Evolutionary conservation across 1,139 yeast species (phyloP), one percentile per base, ranked within the genome.

Genomic region (Saccharomyces pastorianus): DNA sequence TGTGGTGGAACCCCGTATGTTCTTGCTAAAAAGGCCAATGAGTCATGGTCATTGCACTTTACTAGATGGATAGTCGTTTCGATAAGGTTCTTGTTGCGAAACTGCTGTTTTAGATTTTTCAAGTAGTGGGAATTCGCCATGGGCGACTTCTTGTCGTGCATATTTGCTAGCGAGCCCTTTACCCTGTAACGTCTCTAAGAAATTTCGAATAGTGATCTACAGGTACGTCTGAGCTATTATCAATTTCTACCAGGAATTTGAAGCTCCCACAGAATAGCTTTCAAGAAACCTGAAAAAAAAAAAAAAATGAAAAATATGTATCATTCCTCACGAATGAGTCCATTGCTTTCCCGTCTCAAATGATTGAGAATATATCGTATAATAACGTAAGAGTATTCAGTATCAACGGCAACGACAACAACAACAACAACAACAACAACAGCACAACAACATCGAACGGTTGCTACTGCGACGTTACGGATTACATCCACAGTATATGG

Each of bases 1-100:
- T 83, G 80, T 0, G 96, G 95, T 1, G 97, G 97, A 27, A 90
- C 75, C 2, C 98, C 97, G 58, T 83, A 77, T 62, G 86, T 91
- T 58, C 96, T 76, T 2, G 96, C 91, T 14, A 91, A 73, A 58
- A 84, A 75, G 0, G 97, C 96, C 51, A 91, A 72, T 1, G 73
- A 66, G 49, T 71, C 64, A 51, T 73, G 76, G 53, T 73, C 73
- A 53, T 71, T 72, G 4, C 64, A 62, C 29, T 60, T 61, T 11
- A 73, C 54, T 25, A 69, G 53, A 29, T 64, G 63, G 2, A 68
- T 59, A 4, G 65, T 58, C 26, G 59, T 53, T 13, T 64, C 60
- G 1, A 67, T 59, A 34, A 69, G 55, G 47, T 63, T 58, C 42
- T 66, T 61, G 46, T 64, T 62, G 50, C 64, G 59, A 25, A 60